Base-by-base conservation (phyloP, 345 rosid species). In the Carallia pectinifolia region DNA sequence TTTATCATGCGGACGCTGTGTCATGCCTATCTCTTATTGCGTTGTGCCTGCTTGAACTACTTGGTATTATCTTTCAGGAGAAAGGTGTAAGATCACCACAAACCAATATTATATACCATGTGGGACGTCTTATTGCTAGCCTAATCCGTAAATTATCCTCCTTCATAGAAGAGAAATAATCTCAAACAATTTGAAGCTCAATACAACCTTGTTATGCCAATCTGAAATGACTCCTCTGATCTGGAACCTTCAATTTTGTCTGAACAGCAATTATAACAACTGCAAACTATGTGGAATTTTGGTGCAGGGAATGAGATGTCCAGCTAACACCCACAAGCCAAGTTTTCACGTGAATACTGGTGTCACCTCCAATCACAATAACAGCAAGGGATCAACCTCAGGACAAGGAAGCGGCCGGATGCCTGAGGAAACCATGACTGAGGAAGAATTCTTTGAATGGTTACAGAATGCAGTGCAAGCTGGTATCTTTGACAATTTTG, bases 221-320 rank as follows among this genome's bases (percentile, higher is more conserved):
- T 44, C 16, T 17, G 39, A 34, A 61, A 34, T 16, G 38, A 16
- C 13, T 37, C 65, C 12, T 61, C 31, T 38, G 37, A 19, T 38
- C 13, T 38, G 17, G 31, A n/a, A 48, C 30, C n/a, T 29, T 5
- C 12, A 7, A 47, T 44, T n/a, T 64, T 48, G 10, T 23, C 58
- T 60, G 29, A 30, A 37, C 16, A 3, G 63, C 33, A 36, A 8
- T 29, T 33, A 39, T 50, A 66, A 13, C 53, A 53, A 66, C 27
- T 61, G 36, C 47, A 53, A 19, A 34, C 7, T 30, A 30, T 58
- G 62, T 31, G 69, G 59, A 39, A 36, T 69, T 23, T 62, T 61
- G 62, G 66, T 84, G 68, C 90, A 95, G 99, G 99, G 92, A 82
- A 95, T 95, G 97, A 86, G 94, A 81, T 95, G 96, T 78, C 83